phyloP scores from a whole-genome alignment of 148 eudicot genomes.

The Rhododendron kiyosumense region DNA sequence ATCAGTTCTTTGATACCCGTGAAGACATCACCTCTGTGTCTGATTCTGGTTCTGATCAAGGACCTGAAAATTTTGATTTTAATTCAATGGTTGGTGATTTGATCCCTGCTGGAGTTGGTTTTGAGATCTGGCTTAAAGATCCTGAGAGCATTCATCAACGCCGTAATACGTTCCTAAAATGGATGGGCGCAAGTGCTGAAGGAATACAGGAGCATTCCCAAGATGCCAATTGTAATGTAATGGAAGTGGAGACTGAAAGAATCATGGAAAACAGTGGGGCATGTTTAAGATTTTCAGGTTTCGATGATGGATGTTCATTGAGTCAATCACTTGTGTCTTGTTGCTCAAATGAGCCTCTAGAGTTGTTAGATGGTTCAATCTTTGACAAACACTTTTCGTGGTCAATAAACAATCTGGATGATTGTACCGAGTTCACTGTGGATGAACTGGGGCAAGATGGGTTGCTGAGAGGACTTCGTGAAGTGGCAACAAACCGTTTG shows the following conservation, averaged over 20 bases:
- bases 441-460: too few species aligned
- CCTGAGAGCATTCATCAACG: conserved; percentile 42
- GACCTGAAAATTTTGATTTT: not conserved
- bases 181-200: conserved; percentile 45
- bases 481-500: too few species aligned
- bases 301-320: too few species aligned
- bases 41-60: conserved; percentile 8
- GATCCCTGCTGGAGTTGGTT: conserved; percentile 27
- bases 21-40: not conserved
- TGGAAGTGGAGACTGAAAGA: conserved; percentile 20
- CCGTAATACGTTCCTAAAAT: conserved; percentile 46
- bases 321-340: too few species aligned
- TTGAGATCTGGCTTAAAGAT: conserved; percentile 57
- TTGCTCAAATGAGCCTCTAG: too few species aligned
- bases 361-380: too few species aligned
- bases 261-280: conserved; percentile 1
- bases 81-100: not conserved
- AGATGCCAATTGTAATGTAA: conserved; percentile 15
- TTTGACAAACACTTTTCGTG: too few species aligned
- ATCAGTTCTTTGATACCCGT: too few species aligned
- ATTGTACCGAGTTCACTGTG: too few species aligned
- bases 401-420: too few species aligned
- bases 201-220: conserved; percentile 17
- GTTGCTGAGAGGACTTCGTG: too few species aligned
- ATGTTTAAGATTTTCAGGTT: too few species aligned